Evolutionary conservation across 2,329 filamentous ascomycete species (phyloP).

Genomic region (Ophiosphaerella korrae): DNA sequence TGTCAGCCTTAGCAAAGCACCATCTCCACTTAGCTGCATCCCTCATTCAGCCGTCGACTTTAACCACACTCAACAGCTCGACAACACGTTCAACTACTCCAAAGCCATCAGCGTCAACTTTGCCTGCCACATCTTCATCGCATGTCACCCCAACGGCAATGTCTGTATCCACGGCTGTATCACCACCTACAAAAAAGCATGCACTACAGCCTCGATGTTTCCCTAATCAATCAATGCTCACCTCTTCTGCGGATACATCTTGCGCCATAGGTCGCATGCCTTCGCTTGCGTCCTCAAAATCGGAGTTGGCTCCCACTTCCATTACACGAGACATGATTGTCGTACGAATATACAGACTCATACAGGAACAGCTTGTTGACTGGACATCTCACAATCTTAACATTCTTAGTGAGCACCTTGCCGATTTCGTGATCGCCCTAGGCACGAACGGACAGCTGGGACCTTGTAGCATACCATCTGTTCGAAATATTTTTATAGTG

Average conservation of each 20-base stretch:
- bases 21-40: too few species aligned
- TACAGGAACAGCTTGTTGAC: neutral
- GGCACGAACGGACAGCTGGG: slow-evolving; percentile 7
- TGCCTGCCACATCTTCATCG: neutral
- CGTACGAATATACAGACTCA: slow-evolving; percentile 2
- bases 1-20: too few species aligned
- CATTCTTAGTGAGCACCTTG: neutral
- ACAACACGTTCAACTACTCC: neutral
- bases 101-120: neutral
- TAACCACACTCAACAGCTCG: neutral
- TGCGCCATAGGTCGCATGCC: neutral
- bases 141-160: neutral
- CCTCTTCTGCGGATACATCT: too few species aligned
- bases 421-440: neutral
- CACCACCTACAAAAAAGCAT: neutral
- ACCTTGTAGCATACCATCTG: slow-evolving; percentile 3
- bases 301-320: neutral
- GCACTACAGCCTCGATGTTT: neutral
- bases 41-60: too few species aligned
- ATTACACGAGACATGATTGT: slow-evolving; percentile 6
- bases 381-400: neutral
- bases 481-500: slow-evolving; percentile 6
- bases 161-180: neutral
- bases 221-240: neutral
- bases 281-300: neutral